Evolutionary conservation across 2,329 filamentous ascomycete genomes (phyloP).

Genomic region (Pleoardoris graminearum): DNA sequence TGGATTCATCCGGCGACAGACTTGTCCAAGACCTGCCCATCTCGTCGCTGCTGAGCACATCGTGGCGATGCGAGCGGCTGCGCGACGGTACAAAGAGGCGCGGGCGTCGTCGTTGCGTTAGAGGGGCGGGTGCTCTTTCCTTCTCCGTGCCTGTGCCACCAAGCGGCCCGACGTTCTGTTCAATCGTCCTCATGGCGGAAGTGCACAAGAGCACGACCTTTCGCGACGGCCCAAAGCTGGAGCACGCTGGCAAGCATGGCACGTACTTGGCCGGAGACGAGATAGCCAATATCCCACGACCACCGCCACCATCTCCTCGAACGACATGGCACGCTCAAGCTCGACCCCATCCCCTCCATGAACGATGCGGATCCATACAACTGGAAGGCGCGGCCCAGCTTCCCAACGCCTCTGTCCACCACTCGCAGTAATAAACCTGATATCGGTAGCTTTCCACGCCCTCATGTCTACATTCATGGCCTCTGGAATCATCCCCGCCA

Average conservation of each 20-base stretch:
- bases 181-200: conserved; percentile 14
- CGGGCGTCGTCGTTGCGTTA: conserved; percentile 6
- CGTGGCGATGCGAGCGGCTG: conserved; percentile 1
- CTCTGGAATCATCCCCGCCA: conserved; percentile 59
- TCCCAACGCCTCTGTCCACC: no score
- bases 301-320: conserved; percentile 56
- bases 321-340: conserved; percentile 58
- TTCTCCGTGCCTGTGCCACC: not conserved
- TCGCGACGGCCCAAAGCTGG: conserved; percentile 23
- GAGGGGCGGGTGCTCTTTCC: not conserved
- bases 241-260: conserved; percentile 31
- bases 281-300: conserved; percentile 45
- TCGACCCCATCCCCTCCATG: conserved; percentile 57
- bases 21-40: conserved; percentile 14
- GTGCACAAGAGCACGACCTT: conserved; percentile 9
- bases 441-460: conserved; percentile 60
- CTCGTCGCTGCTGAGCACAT: conserved; percentile 7
- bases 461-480: conserved; percentile 62
- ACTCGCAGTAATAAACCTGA: conserved; percentile 58
- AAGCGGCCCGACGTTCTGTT: no score
- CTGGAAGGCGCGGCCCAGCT: no score
- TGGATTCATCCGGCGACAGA: conserved; percentile 13
- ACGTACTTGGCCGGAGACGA: conserved; percentile 33
- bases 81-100: conserved; percentile 17
- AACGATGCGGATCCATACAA: conserved; percentile 60